Conservation (phyloP, 2,329 filamentous ascomycete genomes). For the Colletotrichum caudatum region DNA sequence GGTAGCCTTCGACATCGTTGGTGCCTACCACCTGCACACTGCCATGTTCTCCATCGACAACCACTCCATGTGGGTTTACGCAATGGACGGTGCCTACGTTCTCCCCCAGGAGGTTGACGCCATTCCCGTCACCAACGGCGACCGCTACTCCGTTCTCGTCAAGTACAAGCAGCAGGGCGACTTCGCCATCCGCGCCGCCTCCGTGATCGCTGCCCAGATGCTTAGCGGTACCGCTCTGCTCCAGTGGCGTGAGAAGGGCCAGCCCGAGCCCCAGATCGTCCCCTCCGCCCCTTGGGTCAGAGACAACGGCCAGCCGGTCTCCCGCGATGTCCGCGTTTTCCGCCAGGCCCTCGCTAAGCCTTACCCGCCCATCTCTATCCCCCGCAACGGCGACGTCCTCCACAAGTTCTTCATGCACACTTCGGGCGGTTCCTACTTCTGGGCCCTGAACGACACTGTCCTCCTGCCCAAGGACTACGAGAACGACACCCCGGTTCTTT, state of each 20-base stretch:
- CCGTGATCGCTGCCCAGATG: constrained; percentile 63
- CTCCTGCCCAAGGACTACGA: constrained; percentile 56
- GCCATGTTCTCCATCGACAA: constrained; percentile 63
- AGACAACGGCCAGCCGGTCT: constrained; percentile 59
- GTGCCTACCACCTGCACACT: constrained; percentile 60
- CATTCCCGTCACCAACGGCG: constrained; percentile 60
- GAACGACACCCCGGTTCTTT: constrained; percentile 58
- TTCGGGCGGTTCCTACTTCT: constrained; percentile 61
- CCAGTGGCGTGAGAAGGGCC: constrained; percentile 48
- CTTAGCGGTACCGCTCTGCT: constrained; percentile 65
- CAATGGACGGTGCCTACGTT: constrained; percentile 67
- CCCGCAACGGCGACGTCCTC: constrained; percentile 58
- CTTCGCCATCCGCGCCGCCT: constrained; percentile 67
- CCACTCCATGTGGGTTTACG: constrained; percentile 65
- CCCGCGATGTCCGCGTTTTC: constrained; percentile 57
- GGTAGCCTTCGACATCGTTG: constrained; percentile 68
- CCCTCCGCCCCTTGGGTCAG: constrained; percentile 60
- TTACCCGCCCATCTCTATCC: constrained; percentile 60
- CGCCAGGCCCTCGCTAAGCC: constrained; percentile 57
- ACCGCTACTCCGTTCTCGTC: constrained; percentile 65
- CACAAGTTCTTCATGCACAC: constrained; percentile 57
- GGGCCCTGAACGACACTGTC: constrained; percentile 63
- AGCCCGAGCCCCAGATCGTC: constrained; percentile 34
- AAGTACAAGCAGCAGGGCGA: constrained; percentile 59
- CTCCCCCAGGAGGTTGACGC: constrained; percentile 56